These are phyloP conservation scores for Brasilioporus rufonigricans DNA, from an alignment of 768 basidiomycete genomes.

Conservation along the genomic window DNA sequence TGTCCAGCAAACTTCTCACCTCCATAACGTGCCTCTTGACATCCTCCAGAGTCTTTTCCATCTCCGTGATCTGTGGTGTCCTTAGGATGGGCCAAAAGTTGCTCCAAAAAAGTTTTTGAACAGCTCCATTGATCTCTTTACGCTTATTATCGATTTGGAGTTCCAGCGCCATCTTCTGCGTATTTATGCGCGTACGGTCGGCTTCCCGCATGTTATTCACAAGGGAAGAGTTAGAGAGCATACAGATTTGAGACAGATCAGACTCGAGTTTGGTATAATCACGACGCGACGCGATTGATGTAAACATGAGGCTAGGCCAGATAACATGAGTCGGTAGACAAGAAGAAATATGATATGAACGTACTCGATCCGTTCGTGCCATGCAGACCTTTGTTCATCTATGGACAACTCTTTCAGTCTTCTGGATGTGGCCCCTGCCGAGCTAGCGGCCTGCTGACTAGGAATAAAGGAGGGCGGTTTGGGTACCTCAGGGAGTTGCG, in stretches of 20 bases:
- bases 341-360: conserved; percentile 12
- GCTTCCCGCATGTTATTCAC: conserved; percentile 25
- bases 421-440: not conserved
- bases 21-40: conserved; percentile 30
- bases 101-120: conserved; percentile 32
- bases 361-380: conserved; percentile 42
- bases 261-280: conserved; percentile 33
- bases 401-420: conserved; percentile 25
- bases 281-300: conserved; percentile 33
- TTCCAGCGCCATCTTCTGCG: conserved; percentile 25
- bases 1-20: conserved; percentile 27
- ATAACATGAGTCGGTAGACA: not conserved
- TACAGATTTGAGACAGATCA: conserved; percentile 29
- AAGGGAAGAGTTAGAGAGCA: conserved; percentile 25
- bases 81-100: conserved; percentile 42
- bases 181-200: conserved; percentile 21
- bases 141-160: conserved; percentile 29
- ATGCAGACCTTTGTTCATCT: conserved; percentile 37
- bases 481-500: conserved; percentile 17
- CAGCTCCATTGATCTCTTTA: conserved; percentile 29
- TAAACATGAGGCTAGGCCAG: conserved; percentile 34
- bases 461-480: conserved; percentile 19
- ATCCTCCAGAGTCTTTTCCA: conserved; percentile 23
- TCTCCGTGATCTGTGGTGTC: conserved; percentile 21
- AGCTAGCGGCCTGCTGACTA: conserved; percentile 5